Percentiles rank a stretch among this genome's conserved stretches.
These are phyloP conservation scores for Aspergillus persii DNA, from an alignment of 2,329 filamentous ascomycete genomes.

Conservation along the genomic window DNA sequence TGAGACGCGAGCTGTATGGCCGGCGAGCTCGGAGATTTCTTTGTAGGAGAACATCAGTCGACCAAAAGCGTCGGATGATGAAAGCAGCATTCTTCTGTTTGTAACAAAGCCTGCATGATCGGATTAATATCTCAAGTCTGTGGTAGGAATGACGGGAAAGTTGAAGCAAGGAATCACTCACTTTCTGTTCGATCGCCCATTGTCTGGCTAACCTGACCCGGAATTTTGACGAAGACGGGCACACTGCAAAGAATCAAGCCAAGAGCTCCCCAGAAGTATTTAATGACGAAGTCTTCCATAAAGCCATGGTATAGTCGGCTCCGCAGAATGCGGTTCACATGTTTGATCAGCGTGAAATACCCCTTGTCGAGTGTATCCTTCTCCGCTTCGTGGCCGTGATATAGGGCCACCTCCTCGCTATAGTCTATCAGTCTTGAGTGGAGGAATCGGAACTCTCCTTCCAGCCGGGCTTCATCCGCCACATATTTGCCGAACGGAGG, in stretches of 20 bases:
- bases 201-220: slow-evolving; percentile 58
- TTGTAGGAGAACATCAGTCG: slow-evolving; percentile 98
- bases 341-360: slow-evolving; percentile 98
- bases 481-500: slow-evolving; percentile 98
- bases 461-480: slow-evolving; percentile 87
- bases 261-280: slow-evolving; percentile 97
- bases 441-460: slow-evolving; percentile 94
- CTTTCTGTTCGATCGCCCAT: slow-evolving; percentile 58
- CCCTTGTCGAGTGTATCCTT: slow-evolving; percentile 97
- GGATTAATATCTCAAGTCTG: not conserved
- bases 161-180: slow-evolving; percentile 32
- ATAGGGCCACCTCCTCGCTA: slow-evolving; percentile 90
- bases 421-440: slow-evolving; percentile 95
- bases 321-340: slow-evolving; percentile 92
- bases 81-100: slow-evolving; percentile 85
- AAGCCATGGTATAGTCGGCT: slow-evolving; percentile 95
- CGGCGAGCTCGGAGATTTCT: slow-evolving; percentile 92
- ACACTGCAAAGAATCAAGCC: slow-evolving; percentile 90
- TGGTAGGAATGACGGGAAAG: not conserved
- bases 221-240: slow-evolving; percentile 92
- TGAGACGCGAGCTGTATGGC: slow-evolving; percentile 89
- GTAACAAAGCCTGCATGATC: slow-evolving; percentile 71
- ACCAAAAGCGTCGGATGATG: slow-evolving; percentile 91
- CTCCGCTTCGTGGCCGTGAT: slow-evolving; percentile 86
- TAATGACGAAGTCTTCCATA: slow-evolving; percentile 99